Percentiles rank a stretch among this genome's conserved stretches.
Conservation (phyloP, 371 early-diverging fungal genomes). For the Syncephalastrum racemosum region DNA sequence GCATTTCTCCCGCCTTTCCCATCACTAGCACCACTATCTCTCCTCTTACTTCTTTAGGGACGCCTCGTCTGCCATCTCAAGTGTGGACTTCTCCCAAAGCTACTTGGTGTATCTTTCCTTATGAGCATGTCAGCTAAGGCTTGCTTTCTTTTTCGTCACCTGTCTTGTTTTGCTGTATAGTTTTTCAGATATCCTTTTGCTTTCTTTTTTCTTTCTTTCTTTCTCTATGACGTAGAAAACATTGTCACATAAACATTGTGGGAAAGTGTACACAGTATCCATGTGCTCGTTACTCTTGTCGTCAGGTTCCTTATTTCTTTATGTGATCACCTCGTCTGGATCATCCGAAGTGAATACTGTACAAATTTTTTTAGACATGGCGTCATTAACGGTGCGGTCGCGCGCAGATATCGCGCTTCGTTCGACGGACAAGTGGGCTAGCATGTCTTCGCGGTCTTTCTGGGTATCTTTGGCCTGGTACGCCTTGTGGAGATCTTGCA, state of each 20-base stretch:
- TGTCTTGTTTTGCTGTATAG: constrained; percentile 4
- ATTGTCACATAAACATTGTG: neutral
- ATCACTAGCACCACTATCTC: constrained; percentile 1
- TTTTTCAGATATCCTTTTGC: constrained; percentile 18
- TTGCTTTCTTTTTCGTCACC: neutral
- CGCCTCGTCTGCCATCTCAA: neutral
- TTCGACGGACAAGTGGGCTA: constrained; percentile 44
- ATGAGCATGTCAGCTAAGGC: constrained; percentile 5
- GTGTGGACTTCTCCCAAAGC: constrained; percentile 17
- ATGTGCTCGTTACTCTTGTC: neutral
- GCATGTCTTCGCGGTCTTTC: constrained; percentile 30
- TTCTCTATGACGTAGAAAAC: constrained; percentile 5
- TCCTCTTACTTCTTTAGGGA: neutral
- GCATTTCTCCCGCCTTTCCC: neutral
- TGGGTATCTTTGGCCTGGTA: constrained; percentile 35
- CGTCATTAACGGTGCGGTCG: constrained; percentile 39
- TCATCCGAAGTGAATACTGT: constrained; percentile 54
- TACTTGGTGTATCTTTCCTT: constrained; percentile 22
- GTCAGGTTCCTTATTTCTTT: neutral
- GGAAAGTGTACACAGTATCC: constrained; percentile 1
- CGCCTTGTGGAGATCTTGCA: constrained; percentile 52
- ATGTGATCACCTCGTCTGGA: constrained; percentile 38
- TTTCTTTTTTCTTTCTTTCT: constrained; percentile 14
- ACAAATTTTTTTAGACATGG: constrained; percentile 56
- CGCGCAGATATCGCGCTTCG: constrained; percentile 29